Conservation (phyloP, 176 grass and related monocot species). For the Musa acuminata region DNA sequence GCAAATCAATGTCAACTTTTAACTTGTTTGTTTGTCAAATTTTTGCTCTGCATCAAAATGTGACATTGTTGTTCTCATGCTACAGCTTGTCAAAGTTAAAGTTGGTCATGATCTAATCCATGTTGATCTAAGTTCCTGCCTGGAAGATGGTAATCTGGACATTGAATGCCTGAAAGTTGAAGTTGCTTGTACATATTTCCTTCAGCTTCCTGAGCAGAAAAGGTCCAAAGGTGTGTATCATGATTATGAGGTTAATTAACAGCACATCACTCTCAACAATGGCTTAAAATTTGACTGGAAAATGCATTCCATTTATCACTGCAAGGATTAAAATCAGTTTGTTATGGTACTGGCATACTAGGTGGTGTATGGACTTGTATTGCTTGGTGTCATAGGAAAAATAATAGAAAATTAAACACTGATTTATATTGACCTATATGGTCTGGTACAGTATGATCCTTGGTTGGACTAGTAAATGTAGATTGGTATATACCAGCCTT, state of each 20-base stretch:
- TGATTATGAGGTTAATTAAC: not conserved
- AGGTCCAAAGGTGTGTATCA: slow-evolving; percentile 58
- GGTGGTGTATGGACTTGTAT: too few species aligned
- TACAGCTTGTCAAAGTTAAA: slow-evolving; percentile 57
- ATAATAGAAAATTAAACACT: too few species aligned
- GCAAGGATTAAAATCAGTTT: too few species aligned
- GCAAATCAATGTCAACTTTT: not conserved
- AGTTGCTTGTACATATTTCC: slow-evolving; percentile 69
- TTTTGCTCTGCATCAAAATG: not conserved
- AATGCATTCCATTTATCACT: too few species aligned
- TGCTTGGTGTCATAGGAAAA: too few species aligned
- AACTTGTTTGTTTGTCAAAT: not conserved
- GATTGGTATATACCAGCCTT: too few species aligned
- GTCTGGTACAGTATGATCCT: too few species aligned
- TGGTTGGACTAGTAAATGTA: too few species aligned
- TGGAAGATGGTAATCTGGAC: slow-evolving; percentile 33
- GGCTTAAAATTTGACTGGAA: too few species aligned
- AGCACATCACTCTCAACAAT: not conserved
- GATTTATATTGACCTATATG: too few species aligned
- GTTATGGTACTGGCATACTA: too few species aligned
- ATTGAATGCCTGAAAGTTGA: slow-evolving; percentile 72
- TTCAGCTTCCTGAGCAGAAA: slow-evolving; percentile 68
- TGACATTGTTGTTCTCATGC: not conserved
- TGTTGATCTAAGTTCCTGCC: slow-evolving; percentile 41
- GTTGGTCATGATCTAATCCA: slow-evolving; percentile 59